phyloP scores from a whole-genome alignment of 768 basidiomycete genomes.

The Termitomyces sp. region DNA sequence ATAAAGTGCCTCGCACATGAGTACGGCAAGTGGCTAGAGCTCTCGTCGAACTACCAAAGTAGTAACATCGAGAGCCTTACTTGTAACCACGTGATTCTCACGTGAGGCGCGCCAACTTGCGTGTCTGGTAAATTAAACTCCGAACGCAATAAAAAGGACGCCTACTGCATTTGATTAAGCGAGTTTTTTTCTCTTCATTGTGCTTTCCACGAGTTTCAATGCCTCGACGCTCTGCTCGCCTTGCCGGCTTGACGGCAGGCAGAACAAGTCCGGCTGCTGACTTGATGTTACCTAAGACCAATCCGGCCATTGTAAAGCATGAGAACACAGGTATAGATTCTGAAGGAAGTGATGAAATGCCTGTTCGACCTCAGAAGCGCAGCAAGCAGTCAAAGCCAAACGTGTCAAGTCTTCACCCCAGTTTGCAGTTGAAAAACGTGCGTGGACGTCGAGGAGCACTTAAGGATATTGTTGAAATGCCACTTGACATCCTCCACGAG shows the following conservation, averaged over 20 bases:
- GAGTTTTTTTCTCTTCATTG: too few relatives aligned
- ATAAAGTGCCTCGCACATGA: too few relatives aligned
- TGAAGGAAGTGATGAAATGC: background rate
- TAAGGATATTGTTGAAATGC: slow-evolving; percentile 19
- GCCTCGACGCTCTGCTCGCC: background rate
- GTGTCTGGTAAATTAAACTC: too few relatives aligned
- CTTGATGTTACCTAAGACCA: background rate
- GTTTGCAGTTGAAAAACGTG: background rate
- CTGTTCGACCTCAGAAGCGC: background rate
- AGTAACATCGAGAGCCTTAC: too few relatives aligned
- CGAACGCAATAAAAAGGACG: too few relatives aligned
- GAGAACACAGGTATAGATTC: background rate
- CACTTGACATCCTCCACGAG: slow-evolving; percentile 24
- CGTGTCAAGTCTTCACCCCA: background rate
- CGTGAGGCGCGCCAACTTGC: too few relatives aligned
- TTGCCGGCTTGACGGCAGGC: background rate
- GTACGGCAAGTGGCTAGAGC: too few relatives aligned
- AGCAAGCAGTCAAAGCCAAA: background rate
- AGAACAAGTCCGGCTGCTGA: background rate
- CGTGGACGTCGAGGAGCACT: slow-evolving; percentile 15
- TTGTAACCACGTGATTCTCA: too few relatives aligned
- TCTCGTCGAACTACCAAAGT: too few relatives aligned
- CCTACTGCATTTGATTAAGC: too few relatives aligned
- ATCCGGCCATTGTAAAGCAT: background rate
- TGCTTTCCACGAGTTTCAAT: background rate